These are phyloP conservation scores for Aspergillus brunneoviolaceus DNA, from an alignment of 2,329 filamentous ascomycete genomes.

Conservation along the genomic window DNA sequence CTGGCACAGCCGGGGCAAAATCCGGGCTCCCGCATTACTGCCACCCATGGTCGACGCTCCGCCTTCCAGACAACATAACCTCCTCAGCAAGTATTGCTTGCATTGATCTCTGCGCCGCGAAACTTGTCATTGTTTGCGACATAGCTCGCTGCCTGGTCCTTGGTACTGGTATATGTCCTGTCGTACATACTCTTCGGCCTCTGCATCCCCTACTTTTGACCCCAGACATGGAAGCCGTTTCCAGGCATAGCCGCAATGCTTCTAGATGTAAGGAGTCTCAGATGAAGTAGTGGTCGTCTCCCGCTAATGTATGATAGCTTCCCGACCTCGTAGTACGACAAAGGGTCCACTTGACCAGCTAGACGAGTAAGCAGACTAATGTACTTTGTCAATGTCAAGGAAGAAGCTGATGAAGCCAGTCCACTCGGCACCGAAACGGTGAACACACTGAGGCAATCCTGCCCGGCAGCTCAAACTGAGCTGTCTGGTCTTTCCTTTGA, in stretches of 20 bases:
- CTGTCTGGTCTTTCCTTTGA: conserved; percentile 31
- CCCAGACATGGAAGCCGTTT: conserved; percentile 12
- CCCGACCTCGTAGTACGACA: conserved; percentile 55
- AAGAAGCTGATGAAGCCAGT: conserved; percentile 26
- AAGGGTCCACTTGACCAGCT: conserved; percentile 71
- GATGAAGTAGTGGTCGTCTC: neutral
- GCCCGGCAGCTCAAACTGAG: conserved; percentile 16
- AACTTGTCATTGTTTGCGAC: neutral
- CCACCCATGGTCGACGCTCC: neutral
- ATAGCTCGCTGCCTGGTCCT: neutral
- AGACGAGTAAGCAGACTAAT: conserved; percentile 63
- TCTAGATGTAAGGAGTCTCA: conserved; percentile 36
- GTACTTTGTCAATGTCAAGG: neutral
- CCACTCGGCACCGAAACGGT: conserved; percentile 24
- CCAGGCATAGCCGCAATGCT: conserved; percentile 36
- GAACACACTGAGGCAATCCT: conserved; percentile 18
- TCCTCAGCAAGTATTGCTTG: neutral
- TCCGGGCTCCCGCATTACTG: conserved; percentile 4
- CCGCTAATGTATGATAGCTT: conserved; percentile 31
- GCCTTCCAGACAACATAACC: neutral
- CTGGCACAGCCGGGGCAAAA: conserved; percentile 18
- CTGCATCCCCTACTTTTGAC: neutral
- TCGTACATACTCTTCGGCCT: neutral
- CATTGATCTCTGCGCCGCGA: neutral
- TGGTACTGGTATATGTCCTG: neutral